Percentiles rank a stretch among this genome's conserved stretches.
These are phyloP conservation scores for rapeseed (Brassica napus) DNA, from an alignment of 345 rosid genomes.

Conservation along the genomic window Da-Ae NC_063446.1:18603501-18604000, in stretches of 20 bases:
- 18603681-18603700: slow-evolving; percentile 98
- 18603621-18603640: background rate
- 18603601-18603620: background rate
- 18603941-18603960: slow-evolving; percentile 90
- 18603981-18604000: slow-evolving; percentile 90
- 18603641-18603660: background rate
- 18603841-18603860: background rate
- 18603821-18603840: slow-evolving; percentile 17
- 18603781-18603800: slow-evolving; percentile 80
- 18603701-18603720: slow-evolving; percentile 67
- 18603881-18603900: background rate
- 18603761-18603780: slow-evolving; percentile 71
- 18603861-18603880: background rate
- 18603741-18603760: slow-evolving; percentile 65
- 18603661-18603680: background rate
- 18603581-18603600: slow-evolving; percentile 73
- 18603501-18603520: slow-evolving; percentile 94
- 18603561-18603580: slow-evolving; percentile 91
- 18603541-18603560: slow-evolving; percentile 84
- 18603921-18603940: slow-evolving; percentile 70
- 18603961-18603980: slow-evolving; percentile 92
- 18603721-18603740: slow-evolving; percentile 55
- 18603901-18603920: background rate
- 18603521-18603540: slow-evolving; percentile 98
- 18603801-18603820: slow-evolving; percentile 74